A percentile compares a stretch with the other conserved stretches of the same genome.
Conservation (phyloP, 495 filamentous ascomycete species). For the Cercophora sp. region DNA sequence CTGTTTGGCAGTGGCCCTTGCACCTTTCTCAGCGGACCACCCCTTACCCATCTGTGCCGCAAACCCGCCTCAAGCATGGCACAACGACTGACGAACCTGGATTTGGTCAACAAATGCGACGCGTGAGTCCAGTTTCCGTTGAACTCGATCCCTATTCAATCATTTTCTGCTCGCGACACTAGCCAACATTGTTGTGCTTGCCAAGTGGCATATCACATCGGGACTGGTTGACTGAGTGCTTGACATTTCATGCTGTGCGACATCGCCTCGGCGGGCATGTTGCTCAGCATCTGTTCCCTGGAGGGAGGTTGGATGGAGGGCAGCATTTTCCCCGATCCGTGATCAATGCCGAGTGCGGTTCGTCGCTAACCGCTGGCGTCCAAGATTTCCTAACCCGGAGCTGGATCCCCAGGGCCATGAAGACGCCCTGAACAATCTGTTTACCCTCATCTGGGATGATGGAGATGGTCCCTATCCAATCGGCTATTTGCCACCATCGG, state of each 20-base stretch:
- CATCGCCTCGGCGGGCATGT: too few species aligned
- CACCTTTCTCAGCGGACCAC: too few species aligned
- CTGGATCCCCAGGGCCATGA: constrained; percentile 49
- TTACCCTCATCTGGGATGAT: constrained; percentile 52
- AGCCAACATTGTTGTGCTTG: too few species aligned
- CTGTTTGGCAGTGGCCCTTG: too few species aligned
- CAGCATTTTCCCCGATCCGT: too few species aligned
- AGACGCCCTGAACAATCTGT: constrained; percentile 47
- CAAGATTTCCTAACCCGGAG: constrained; percentile 69
- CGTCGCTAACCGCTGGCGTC: too few species aligned
- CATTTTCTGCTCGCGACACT: neutral
- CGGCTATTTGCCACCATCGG: constrained; percentile 58
- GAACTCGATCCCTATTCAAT: neutral
- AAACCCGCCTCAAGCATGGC: constrained; percentile 12
- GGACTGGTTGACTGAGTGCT: too few species aligned
- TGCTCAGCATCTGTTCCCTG: too few species aligned
- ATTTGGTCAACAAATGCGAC: constrained; percentile 54
- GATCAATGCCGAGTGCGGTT: too few species aligned
- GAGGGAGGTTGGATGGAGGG: too few species aligned
- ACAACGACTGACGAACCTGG: constrained; percentile 23
- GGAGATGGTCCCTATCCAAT: constrained; percentile 47
- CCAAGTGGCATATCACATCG: too few species aligned
- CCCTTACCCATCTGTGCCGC: neutral
- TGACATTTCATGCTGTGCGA: too few species aligned
- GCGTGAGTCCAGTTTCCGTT: constrained; percentile 43